Evolutionary conservation across 495 filamentous ascomycete genomes (phyloP), one percentile per base, ranked within the genome.

Genomic region (Cryomyces antarcticus): DNA sequence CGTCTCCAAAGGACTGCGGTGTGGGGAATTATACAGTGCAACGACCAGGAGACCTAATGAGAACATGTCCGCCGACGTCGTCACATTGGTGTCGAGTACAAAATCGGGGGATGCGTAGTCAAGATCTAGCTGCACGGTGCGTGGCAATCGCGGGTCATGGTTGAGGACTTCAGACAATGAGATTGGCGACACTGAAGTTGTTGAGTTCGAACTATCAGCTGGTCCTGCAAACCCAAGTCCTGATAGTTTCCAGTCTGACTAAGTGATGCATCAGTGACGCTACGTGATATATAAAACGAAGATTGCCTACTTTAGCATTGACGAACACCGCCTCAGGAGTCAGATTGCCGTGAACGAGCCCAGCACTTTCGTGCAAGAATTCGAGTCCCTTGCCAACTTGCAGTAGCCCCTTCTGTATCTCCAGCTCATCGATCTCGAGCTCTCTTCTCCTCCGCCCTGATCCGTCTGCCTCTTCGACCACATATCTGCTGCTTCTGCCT

Each of bases 171-270:
- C 87, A 9, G 77, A 79, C 6, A 93, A 70, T 38, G 74, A 80
- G 48, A 95, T 74, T 7, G 82, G 80, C 11, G 75, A 65, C 27
- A 86, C 67, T 4, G 77, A 75, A 7, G 75, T 74, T 17, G 77
- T 68, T 36, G 77, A 73, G 27, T 70, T 72, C 9, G 33, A 9
- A 27, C 12, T 43, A 46, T 44, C 47, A 47, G 50, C 50, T 47
- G 7, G 50, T 53, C 17, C 17, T 24, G 17, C 79, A 60, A 95
- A 96, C n/a, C 77, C 73, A 37, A 97, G 67, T 30, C 87, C 88
- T 42, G 83, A 85, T 41, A 97, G 82, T 56, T 97, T 97, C 89
- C 89, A 97, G 60, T 97, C 89, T 5, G 86, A 93, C 76, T 83
- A 46, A 49, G 46, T 57, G 40, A 58, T 49, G 10, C 34, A 46